Conservation (phyloP, 2,329 filamentous ascomycete species). For the Hypomyces perniciosus region DNA sequence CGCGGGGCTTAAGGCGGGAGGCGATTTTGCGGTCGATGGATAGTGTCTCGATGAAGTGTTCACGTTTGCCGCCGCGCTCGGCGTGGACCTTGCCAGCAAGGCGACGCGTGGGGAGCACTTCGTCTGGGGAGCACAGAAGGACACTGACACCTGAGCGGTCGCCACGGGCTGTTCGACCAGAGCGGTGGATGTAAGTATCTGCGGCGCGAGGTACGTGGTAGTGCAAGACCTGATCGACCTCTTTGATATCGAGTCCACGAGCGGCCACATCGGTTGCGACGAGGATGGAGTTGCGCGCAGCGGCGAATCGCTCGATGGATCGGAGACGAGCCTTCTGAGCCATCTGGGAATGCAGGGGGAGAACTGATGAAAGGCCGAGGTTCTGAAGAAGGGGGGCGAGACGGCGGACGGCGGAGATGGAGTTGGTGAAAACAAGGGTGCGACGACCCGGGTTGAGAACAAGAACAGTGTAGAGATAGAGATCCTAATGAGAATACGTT, state of each 20-base stretch:
- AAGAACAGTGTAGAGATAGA: constrained; percentile 85
- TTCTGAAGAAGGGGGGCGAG: constrained; percentile 79
- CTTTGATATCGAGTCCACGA: constrained; percentile 85
- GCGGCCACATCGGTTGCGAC: constrained; percentile 92
- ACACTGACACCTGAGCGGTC: constrained; percentile 73
- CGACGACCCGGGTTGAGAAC: constrained; percentile 75
- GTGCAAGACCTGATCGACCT: constrained; percentile 84
- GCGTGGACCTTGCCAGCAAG: constrained; percentile 86
- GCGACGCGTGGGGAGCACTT: constrained; percentile 76
- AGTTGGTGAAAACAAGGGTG: constrained; percentile 91
- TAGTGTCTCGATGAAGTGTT: constrained; percentile 70
- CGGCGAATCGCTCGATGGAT: constrained; percentile 82
- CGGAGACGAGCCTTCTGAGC: constrained; percentile 90
- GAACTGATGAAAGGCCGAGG: constrained; percentile 62
- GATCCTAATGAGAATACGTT: constrained; percentile 50
- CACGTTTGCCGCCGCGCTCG: constrained; percentile 43
- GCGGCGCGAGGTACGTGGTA: constrained; percentile 91
- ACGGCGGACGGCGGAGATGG: constrained; percentile 84
- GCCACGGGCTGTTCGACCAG: constrained; percentile 86
- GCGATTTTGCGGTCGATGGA: constrained; percentile 79
- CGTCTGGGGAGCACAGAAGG: constrained; percentile 83
- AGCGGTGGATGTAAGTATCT: constrained; percentile 92
- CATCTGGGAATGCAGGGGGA: constrained; percentile 89
- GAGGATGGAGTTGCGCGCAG: constrained; percentile 61
- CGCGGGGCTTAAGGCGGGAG: constrained; percentile 66